A percentile compares a stretch with the other conserved stretches of the same genome.
phyloP scores from a whole-genome alignment of 306 rosid genomes.

The Lotus japonicus region DNA sequence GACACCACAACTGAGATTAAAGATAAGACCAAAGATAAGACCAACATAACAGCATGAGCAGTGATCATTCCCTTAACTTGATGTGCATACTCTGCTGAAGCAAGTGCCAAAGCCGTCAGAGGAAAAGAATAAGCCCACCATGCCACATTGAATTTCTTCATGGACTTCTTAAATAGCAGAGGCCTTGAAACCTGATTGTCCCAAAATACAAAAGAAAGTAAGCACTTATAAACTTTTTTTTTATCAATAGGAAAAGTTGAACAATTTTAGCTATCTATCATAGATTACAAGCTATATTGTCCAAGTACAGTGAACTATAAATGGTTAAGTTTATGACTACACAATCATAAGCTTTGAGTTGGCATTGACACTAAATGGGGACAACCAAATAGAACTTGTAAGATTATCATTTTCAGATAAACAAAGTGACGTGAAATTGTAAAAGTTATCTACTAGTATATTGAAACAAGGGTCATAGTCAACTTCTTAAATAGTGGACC shows the following conservation, averaged over 20 bases:
- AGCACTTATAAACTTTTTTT: background rate
- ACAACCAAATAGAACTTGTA: background rate
- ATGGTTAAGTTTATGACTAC: background rate
- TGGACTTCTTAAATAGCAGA: constrained; percentile 43
- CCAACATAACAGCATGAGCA: constrained; percentile 31
- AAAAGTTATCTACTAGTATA: background rate
- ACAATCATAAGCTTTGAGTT: background rate
- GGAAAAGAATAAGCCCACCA: constrained; percentile 74
- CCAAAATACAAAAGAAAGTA: background rate
- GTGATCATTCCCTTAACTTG: constrained; percentile 30
- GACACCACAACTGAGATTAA: constrained; percentile 37
- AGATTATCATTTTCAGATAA: background rate
- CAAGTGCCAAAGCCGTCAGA: constrained; percentile 40
- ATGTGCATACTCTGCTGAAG: constrained; percentile 46
- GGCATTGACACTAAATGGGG: background rate
- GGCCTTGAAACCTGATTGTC: constrained; percentile 50
- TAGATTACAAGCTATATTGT: no score
- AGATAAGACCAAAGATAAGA: constrained; percentile 14
- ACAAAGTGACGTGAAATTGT: background rate
- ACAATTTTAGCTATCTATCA: background rate
- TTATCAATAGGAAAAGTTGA: background rate
- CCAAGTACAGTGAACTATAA: background rate
- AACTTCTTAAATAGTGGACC: background rate
- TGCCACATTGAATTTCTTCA: constrained; percentile 48
- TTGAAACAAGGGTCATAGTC: background rate